Conservation (phyloP, 352 stramenopile genomes). For the Phytophthora cryptogea region DNA sequence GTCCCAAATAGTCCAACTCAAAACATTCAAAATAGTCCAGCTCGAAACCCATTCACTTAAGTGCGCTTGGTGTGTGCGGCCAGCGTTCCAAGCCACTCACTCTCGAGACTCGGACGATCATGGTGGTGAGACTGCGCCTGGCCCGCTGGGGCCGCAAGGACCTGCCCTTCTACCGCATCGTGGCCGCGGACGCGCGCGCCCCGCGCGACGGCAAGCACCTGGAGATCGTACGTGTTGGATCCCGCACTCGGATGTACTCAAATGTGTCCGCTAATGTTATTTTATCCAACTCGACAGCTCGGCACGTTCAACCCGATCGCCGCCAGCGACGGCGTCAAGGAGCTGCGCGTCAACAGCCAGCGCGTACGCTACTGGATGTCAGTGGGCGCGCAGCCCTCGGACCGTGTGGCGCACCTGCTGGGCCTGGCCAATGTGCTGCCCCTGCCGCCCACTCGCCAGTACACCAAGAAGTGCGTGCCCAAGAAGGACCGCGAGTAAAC, state of each 20-base stretch:
- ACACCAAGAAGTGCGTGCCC: slow-evolving; percentile 84
- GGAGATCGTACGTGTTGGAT: slow-evolving; percentile 66
- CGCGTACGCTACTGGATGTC: slow-evolving; percentile 89
- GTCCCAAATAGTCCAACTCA: too few relatives aligned
- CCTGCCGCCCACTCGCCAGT: slow-evolving; percentile 82
- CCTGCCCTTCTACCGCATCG: slow-evolving; percentile 90
- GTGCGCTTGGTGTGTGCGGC: not conserved
- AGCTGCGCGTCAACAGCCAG: slow-evolving; percentile 87
- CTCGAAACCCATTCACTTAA: too few relatives aligned
- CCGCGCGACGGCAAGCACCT: slow-evolving; percentile 87
- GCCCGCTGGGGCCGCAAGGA: slow-evolving; percentile 88
- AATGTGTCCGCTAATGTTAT: slow-evolving; percentile 8
- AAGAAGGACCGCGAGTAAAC: slow-evolving; percentile 76
- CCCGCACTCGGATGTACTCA: not conserved
- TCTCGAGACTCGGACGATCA: slow-evolving; percentile 35
- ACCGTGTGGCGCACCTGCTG: slow-evolving; percentile 81
- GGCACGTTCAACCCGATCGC: slow-evolving; percentile 90
- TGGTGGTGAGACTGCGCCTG: slow-evolving; percentile 88
- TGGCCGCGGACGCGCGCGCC: slow-evolving; percentile 80
- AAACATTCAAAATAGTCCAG: too few relatives aligned
- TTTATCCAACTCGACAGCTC: slow-evolving; percentile 42
- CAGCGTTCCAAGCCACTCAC: slow-evolving; percentile 17
- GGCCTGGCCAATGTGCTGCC: slow-evolving; percentile 84
- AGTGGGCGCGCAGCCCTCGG: slow-evolving; percentile 84
- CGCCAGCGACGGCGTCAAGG: slow-evolving; percentile 82